Base-by-base conservation (phyloP, 2,329 filamentous ascomycete genomes). In the Botrytis porri region DNA sequence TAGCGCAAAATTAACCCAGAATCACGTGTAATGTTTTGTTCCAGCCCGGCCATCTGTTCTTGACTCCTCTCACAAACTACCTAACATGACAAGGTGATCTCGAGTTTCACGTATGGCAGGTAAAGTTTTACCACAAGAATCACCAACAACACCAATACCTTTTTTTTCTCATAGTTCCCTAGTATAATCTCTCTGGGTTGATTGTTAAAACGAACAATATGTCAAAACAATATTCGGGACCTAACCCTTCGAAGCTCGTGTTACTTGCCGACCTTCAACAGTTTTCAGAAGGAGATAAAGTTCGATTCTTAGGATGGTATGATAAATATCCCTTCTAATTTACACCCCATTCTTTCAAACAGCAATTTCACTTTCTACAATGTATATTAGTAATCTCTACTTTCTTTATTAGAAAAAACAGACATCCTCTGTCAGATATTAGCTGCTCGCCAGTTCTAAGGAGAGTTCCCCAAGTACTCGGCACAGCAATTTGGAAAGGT, bases 221-320 rank as follows among this genome's bases (percentile, higher is more conserved):
- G 76, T 74, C 76, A 48, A 75, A 75, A 41, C 54, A 76, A 48
- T 77, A 77, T 60, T 79, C 78, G 73, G 79, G 79, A 16, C 80
- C 80, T 25, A 32, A 79, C 61, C 76, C 80, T 7, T 77, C 79
- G 2, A 77, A 59, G 20, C 69, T 81, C 41, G 74, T 70, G 37
- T 72, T 80, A 37, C 77, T 81, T n/a, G 79, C 78, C 57, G 76
- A 80, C 45, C 78, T 81, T 29, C 64, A 48, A 35, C 73, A 69
- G 16, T 76, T 75, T 60, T 57, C 71, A 32, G 73, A 71, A 45
- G 79, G 76, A 12, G 88, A 89, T n/a, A 98, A 98, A 83, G 91
- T 98, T 74, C 91, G 95, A 75, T 97, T 98, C 82, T 83, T 98
- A 69, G 95, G 94, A 82, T 98, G 95, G 95, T 97, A 86, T 84